Base-by-base conservation (phyloP, 345 rosid species). In the Trapa incisa region DNA sequence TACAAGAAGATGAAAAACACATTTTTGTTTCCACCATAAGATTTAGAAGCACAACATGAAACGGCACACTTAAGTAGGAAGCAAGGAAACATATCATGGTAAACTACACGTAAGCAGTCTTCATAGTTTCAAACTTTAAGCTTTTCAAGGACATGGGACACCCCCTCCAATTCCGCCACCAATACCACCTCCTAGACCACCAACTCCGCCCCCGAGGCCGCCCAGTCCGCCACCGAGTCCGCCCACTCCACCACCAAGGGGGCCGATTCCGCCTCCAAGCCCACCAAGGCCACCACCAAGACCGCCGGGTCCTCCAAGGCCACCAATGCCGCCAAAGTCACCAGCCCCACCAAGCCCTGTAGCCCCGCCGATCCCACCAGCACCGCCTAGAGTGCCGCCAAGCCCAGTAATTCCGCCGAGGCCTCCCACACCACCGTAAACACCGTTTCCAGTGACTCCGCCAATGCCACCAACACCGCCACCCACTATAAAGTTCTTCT, bases 401-500 rank as follows among this genome's bases (percentile, higher is more conserved):
- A 8, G 6, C 1, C 67, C 67, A 3, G 37, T 41, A 13, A 32
- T 14, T 22, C 50, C 67, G 29, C 67, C 67, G 0, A 41, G 16
- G 2, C 67, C 67, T n/a, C 67, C 67, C 3, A 64, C 52, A 1
- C 67, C 67, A 33, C 61, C 61, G 13, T 57, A 57, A 35, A 57
- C 61, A 0, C 61, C 61, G 32, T 22, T 57, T 12, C 35, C 35
- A 39, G 35, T 32, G 5, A 64, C 45, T 39, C 67, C 67, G 12
- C 67, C 67, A 14, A 64, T 13, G 3, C 67, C 67, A 6, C 48
- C 67, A 50, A 41, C 35, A 3, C 67, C 67, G 2, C 67, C 67
- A 22, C 50, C 67, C 35, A 33, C 47, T 12, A 29, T 37, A 6
- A 43, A 10, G 52, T 47, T 47, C 52, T 47, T 45, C 36, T 38